phyloP scores from a whole-genome alignment of 148 eudicot genomes.

The Cornus kousa region DNA sequence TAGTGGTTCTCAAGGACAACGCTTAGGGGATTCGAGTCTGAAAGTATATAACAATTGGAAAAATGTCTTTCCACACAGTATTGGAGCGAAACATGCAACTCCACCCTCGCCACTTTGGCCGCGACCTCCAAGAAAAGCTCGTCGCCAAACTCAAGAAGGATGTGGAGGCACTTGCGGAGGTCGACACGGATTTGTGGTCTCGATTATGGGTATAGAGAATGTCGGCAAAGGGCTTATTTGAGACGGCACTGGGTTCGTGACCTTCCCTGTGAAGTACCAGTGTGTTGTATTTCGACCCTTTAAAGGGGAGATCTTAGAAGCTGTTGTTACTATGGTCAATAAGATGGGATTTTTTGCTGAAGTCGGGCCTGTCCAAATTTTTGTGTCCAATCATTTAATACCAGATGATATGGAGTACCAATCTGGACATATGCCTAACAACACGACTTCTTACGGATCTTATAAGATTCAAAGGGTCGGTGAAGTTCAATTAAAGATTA shows the following conservation, averaged over 20 bases:
- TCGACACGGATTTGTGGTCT: slow-evolving; percentile 88
- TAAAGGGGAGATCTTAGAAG: slow-evolving; percentile 90
- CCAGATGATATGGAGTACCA: slow-evolving; percentile 99
- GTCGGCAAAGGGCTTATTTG: slow-evolving; percentile 91
- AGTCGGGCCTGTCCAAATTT: slow-evolving; percentile 94
- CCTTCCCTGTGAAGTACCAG: slow-evolving; percentile 86
- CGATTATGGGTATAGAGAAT: slow-evolving; percentile 78
- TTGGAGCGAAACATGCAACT: slow-evolving; percentile 91
- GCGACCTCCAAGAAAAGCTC: slow-evolving; percentile 82
- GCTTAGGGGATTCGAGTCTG: no score
- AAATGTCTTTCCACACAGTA: slow-evolving; percentile 88
- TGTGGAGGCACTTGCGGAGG: slow-evolving; percentile 99
- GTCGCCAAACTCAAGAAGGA: slow-evolving; percentile 84
- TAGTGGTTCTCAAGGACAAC: no score
- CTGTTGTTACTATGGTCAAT: slow-evolving; percentile 96
- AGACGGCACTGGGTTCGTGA: slow-evolving; percentile 92
- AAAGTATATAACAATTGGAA: background rate
- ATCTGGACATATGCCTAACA: slow-evolving; percentile 82
- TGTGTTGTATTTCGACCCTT: slow-evolving; percentile 96
- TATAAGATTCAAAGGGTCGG: slow-evolving; percentile 88
- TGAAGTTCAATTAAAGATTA: slow-evolving; percentile 89
- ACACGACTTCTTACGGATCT: slow-evolving; percentile 92
- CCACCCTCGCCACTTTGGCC: slow-evolving; percentile 90
- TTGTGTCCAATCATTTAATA: slow-evolving; percentile 91
- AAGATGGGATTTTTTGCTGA: slow-evolving; percentile 99